Percentiles rank a stretch among this genome's conserved stretches.
phyloP scores from a whole-genome alignment of 2,329 filamentous ascomycete genomes.

The Epichloe gansuensis region DNA sequence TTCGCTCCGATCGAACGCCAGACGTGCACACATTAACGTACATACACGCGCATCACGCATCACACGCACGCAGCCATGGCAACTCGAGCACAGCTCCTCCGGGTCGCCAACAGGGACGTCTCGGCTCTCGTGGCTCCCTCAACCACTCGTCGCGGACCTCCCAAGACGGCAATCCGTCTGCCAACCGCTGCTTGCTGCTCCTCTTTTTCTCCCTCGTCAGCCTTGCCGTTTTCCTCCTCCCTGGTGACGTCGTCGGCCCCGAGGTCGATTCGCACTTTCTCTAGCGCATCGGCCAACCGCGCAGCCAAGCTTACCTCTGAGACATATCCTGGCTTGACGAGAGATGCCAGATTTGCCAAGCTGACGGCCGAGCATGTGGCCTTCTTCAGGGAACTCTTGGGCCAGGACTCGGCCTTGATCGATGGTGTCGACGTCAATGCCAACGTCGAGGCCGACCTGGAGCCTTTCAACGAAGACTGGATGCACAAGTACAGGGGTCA shows the following conservation, averaged over 20 bases:
- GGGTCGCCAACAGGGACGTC: neutral
- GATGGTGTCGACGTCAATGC: constrained; percentile 65
- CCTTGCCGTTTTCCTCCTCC: constrained; percentile 5
- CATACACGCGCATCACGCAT: neutral
- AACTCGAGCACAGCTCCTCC: constrained; percentile 4
- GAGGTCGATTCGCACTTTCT: constrained; percentile 12
- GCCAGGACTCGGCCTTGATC: constrained; percentile 65
- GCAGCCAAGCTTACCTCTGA: constrained; percentile 65
- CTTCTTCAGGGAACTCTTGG: constrained; percentile 72
- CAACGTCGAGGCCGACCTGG: constrained; percentile 63
- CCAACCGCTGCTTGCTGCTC: neutral
- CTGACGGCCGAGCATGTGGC: constrained; percentile 70
- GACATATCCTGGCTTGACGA: constrained; percentile 71
- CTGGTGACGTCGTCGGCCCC: constrained; percentile 18
- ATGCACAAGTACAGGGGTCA: constrained; percentile 98
- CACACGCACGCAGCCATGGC: constrained; percentile 2
- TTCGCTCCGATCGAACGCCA: neutral
- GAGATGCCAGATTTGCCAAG: constrained; percentile 62
- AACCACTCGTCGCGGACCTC: neutral
- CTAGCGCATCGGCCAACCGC: constrained; percentile 11
- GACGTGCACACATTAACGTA: neutral
- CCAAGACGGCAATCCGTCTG: neutral
- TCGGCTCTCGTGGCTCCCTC: constrained; percentile 1
- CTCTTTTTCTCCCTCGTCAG: neutral
- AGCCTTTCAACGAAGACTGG: constrained; percentile 94